Percentiles rank a stretch among this genome's conserved stretches.
These are phyloP conservation scores for Pouteria campechiana DNA, from an alignment of 179 eudicot species.

Conservation along the genomic window DNA sequence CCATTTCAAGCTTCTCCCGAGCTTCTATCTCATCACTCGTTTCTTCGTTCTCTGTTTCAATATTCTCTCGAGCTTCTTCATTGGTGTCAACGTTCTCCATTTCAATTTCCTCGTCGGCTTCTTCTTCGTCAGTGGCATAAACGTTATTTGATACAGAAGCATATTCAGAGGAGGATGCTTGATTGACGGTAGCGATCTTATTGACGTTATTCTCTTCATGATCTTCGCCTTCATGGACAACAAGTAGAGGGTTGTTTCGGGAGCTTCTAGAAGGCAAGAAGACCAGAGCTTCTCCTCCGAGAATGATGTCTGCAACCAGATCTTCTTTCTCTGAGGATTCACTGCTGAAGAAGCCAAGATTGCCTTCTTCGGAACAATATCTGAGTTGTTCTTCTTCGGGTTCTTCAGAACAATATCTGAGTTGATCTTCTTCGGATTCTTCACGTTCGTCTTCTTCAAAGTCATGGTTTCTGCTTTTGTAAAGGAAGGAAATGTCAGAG, in stretches of 20 bases:
- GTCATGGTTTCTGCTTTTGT: constrained; percentile 10
- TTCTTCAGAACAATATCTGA: constrained; percentile 37
- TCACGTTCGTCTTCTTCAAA: constrained; percentile 5
- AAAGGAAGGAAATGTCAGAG: too few relatives aligned
- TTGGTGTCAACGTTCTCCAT: constrained; percentile 4
- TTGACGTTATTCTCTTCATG: constrained; percentile 7
- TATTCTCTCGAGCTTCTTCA: too few relatives aligned
- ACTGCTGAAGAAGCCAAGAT: constrained; percentile 5
- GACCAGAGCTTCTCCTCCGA: constrained; percentile 15
- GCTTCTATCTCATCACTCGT: constrained; percentile 9
- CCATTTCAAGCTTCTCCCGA: constrained; percentile 9
- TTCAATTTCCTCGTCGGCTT: not conserved
- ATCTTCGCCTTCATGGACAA: constrained; percentile 1
- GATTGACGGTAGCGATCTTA: too few relatives aligned
- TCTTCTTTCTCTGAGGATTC: constrained; percentile 13
- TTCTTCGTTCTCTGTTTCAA: constrained; percentile 4
- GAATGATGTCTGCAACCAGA: constrained; percentile 35
- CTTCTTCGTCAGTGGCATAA: constrained; percentile 2
- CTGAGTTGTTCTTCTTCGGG: constrained; percentile 24
- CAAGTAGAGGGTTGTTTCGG: not conserved
- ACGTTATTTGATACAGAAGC: constrained; percentile 8
- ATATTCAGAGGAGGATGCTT: too few relatives aligned
- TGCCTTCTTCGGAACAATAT: constrained; percentile 12
- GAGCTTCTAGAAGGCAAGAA: constrained; percentile 8
- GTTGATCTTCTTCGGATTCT: not conserved